Evolutionary conservation across 768 basidiomycete species (phyloP), one percentile per base, ranked within the genome.

Genomic region (Daedaleopsis nitida): DNA sequence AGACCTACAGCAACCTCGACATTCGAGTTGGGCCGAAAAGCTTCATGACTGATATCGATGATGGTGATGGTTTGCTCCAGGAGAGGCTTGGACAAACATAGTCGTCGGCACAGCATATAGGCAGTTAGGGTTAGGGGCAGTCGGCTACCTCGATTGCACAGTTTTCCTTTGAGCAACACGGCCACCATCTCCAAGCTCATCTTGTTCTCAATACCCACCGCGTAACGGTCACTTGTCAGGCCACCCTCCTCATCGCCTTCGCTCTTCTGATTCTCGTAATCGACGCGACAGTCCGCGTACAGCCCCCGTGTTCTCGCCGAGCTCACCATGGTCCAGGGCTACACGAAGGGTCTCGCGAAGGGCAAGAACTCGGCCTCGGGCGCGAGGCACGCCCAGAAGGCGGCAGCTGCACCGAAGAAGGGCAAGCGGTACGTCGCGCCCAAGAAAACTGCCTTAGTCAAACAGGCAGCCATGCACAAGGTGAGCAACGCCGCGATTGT

Each of bases 351-450:
- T n/a, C 77, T 91, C 9, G 78, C 68, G 66, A 69, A 84, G 63
- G 72, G 72, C 16, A 91, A 88, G 72, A 71, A 78, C 10, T 60
- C 69, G 14, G 58, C 78, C 10, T 58, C 68, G 14, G 58, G 67
- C 3, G 73, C 84, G 8, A 80, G 88, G 37, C 86, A 85, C 53
- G 81, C 85, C 1, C 77, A 82, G 34, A 92, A 88, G 70, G 84
- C 87, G 3, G 85, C 86, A 1, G 83, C 89, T 1, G 83, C 83
- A 35, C 77, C 83, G 19, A 94, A 91, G 78, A 96, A 95, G 71
- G 94, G 94, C 9, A 83, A 82, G 66, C 83, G 88, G 47, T 77
- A 84, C 42, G 84, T 92, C 58, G 83, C 94, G 35, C 94, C 94
- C 35, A 97, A 96, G 76, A 93, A 94, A 73, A 75, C 84, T 5